These are phyloP conservation scores for Amphirosellinia nigrospora DNA, from an alignment of 495 filamentous ascomycete species.

Conservation along the genomic window DNA sequence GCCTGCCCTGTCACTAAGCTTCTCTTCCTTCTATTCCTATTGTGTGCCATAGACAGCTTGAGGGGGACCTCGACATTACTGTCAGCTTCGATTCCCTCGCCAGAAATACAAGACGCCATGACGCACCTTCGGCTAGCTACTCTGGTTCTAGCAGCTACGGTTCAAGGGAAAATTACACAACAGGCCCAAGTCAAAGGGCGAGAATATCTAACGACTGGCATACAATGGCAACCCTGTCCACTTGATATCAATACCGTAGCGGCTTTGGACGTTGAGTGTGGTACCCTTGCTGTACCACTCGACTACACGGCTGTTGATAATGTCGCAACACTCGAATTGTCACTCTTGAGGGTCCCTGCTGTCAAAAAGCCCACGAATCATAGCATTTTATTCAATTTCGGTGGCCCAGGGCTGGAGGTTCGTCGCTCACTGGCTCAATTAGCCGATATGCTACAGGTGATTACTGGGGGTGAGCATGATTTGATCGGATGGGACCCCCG, in stretches of 20 bases:
- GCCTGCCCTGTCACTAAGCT: no score
- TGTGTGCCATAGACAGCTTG: neutral
- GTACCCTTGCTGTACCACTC: constrained; percentile 47
- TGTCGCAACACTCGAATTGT: constrained; percentile 40
- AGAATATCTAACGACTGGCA: constrained; percentile 1
- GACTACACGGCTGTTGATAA: constrained; percentile 45
- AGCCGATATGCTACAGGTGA: constrained; percentile 27
- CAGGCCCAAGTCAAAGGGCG: neutral
- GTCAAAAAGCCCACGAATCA: constrained; percentile 34
- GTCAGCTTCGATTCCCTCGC: neutral
- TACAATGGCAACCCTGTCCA: constrained; percentile 26
- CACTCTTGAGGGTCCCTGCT: constrained; percentile 42
- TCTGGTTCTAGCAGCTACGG: neutral
- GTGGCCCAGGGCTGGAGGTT: constrained; percentile 44
- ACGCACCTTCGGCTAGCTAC: neutral
- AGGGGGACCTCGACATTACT: neutral
- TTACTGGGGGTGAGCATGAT: constrained; percentile 45
- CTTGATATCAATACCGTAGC: constrained; percentile 6
- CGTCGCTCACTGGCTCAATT: constrained; percentile 27
- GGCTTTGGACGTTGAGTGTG: constrained; percentile 37
- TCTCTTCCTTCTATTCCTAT: neutral
- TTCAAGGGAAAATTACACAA: neutral
- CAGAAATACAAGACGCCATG: neutral
- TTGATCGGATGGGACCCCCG: constrained; percentile 49
- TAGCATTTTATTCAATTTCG: constrained; percentile 54